Evolutionary conservation across 495 filamentous ascomycete genomes (phyloP), one percentile per base, ranked within the genome.

Genomic region (Penicillium samsonianum): DNA sequence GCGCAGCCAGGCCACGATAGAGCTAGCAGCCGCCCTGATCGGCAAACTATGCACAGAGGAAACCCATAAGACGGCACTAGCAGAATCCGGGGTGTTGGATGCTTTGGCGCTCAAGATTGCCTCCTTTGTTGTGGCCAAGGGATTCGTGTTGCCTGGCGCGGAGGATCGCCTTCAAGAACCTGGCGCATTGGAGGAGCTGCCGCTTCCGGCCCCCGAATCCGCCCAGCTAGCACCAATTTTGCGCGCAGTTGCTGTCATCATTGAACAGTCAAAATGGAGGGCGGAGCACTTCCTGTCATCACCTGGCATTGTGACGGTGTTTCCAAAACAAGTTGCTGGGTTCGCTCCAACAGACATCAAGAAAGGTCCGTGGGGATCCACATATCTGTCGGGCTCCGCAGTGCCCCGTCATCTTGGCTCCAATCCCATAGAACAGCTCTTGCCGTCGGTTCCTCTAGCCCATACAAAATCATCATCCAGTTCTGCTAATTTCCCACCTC

Each of bases 171-270:
- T 78, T 17, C 65, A 65, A 19, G 64, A 70, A 26, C 64, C 67
- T 10, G 71, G 68, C 23, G 61, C 70, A 33, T 64, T 78, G 17
- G 69, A 67, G 16, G 60, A 67, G 16, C 57, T 79, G 14, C 71
- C 75, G 33, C 71, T 73, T 10, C 81, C 87, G 40, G 83, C 90
- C 7, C 82, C 86, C 1, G 72, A 71, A 26, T 75, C 77, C 10
- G 79, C 80, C n/a, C 80, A 83, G 31, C 72, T 96, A 42, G 80
- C 86, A 7, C 79, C 84, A 26, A 82, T 95, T 44, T 72, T 98
- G n/a, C 88, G 91, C 55, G 90, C 92, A 1, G 84, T 95, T 43
- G 83, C 86, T 11, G 81, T 84, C 40, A 92, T 98, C 42, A 84
- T 96, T 54, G 80, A 85, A 41, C 82, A 88, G 59, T 97, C 94